A percentile compares a stretch with the other conserved stretches of the same genome.
Conservation (phyloP, 495 filamentous ascomycete species). For the Astrothelium subdiscretum region DNA sequence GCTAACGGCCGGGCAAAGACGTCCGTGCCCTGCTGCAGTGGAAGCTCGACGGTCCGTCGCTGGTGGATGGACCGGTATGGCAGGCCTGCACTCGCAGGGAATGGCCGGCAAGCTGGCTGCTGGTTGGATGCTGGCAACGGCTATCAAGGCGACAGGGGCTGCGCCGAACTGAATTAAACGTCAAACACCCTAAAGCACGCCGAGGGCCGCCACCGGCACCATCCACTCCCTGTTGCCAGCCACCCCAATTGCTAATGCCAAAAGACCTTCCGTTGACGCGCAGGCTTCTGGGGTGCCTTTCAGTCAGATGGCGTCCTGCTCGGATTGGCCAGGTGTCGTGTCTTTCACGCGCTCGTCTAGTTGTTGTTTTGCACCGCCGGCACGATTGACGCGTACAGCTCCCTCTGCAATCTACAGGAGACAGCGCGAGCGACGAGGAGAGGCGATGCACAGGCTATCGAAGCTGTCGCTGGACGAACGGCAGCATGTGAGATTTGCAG, state of each 20-base stretch:
- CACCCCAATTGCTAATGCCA: background rate
- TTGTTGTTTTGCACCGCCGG: background rate
- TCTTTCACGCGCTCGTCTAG: constrained; percentile 1
- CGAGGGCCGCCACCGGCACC: constrained; percentile 1
- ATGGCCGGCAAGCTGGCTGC: background rate
- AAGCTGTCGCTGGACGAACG: background rate
- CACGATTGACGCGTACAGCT: background rate
- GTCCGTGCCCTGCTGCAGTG: constrained; percentile 7
- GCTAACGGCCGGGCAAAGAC: background rate
- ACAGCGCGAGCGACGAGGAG: background rate
- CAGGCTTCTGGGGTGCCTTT: too few species aligned
- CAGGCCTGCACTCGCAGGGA: background rate
- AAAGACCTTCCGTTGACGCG: background rate
- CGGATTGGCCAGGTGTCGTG: background rate
- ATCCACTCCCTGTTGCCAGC: constrained; percentile 1
- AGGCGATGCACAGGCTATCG: background rate
- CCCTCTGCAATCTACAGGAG: background rate
- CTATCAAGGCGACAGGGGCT: background rate
- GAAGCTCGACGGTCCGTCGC: constrained; percentile 3
- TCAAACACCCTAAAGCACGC: constrained; percentile 15
- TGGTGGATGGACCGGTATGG: constrained; percentile 1
- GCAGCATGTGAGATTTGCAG: background rate
- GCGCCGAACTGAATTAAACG: constrained; percentile 17
- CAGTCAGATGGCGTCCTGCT: background rate
- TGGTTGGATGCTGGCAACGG: background rate